Evolutionary conservation across 331 rosid species (phyloP).

Genomic region (Malus hybrid): DNA sequence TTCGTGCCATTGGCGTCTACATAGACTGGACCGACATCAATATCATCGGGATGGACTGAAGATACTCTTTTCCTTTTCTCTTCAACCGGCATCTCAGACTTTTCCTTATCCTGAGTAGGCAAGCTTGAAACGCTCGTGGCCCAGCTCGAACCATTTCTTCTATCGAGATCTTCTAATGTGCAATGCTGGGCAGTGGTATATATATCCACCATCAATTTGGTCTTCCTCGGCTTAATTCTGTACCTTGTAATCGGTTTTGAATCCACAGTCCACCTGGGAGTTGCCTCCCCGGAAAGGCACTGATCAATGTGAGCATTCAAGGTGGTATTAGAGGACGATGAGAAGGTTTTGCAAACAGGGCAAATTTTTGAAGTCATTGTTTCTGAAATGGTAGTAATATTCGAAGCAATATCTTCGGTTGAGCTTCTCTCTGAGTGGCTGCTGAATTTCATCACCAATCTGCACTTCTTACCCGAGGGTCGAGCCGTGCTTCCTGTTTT

Average conservation of each 20-base stretch:
- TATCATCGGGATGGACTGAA: slow-evolving; percentile 18
- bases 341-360: slow-evolving; percentile 62
- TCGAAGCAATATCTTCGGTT: slow-evolving; percentile 32
- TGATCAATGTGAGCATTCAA: slow-evolving; percentile 65
- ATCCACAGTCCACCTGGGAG: slow-evolving; percentile 37
- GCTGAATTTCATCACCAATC: slow-evolving; percentile 27
- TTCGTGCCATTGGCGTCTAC: slow-evolving; percentile 50
- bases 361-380: slow-evolving; percentile 50
- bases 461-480: slow-evolving; percentile 38
- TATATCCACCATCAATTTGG: slow-evolving; percentile 50
- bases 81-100: slow-evolving; percentile 23
- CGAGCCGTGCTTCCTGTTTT: slow-evolving; percentile 26
- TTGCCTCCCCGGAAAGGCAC: slow-evolving; percentile 48
- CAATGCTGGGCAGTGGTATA: slow-evolving; percentile 35
- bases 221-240: slow-evolving; percentile 49
- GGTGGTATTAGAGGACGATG: slow-evolving; percentile 57
- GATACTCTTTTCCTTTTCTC: slow-evolving; percentile 25
- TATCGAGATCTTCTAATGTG: slow-evolving; percentile 55
- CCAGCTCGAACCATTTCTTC: slow-evolving; percentile 55
- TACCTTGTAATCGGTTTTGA: slow-evolving; percentile 29
- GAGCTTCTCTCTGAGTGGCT: slow-evolving; percentile 31
- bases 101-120: slow-evolving; percentile 22
- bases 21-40: slow-evolving; percentile 42
- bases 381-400: slow-evolving; percentile 25
- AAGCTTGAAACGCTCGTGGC: slow-evolving; percentile 29